These are phyloP conservation scores for Epichloe coenophiala DNA, from an alignment of 2,329 filamentous ascomycete species.

Conservation along the genomic window DNA sequence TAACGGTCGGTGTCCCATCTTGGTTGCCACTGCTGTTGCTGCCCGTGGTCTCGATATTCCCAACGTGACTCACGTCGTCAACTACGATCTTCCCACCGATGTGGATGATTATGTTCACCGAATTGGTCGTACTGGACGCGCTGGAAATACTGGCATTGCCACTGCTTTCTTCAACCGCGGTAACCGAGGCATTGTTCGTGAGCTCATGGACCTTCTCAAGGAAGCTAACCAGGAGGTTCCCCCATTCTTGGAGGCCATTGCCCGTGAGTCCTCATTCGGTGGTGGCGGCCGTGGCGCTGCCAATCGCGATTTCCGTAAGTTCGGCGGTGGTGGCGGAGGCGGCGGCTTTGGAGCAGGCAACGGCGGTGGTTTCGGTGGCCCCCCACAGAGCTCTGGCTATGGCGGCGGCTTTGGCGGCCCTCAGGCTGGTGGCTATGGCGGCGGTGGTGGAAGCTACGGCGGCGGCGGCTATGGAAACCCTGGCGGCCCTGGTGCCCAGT, in stretches of 20 bases:
- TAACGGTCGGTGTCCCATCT: conserved; percentile 84
- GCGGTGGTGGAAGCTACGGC: conserved; percentile 27
- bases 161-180: conserved; percentile 99
- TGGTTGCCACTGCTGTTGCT: conserved; percentile 93
- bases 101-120: conserved; percentile 98
- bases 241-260: conserved; percentile 89
- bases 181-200: conserved; percentile 93
- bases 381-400: conserved; percentile 22
- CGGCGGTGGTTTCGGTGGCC: conserved; percentile 20
- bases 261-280: conserved; percentile 80
- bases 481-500: conserved; percentile 53
- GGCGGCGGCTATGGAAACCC: conserved; percentile 48
- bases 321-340: conserved; percentile 37
- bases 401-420: conserved; percentile 22
- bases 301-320: conserved; percentile 85
- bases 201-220: conserved; percentile 94
- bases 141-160: conserved; percentile 94
- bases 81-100: conserved; percentile 98
- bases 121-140: conserved; percentile 99
- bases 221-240: conserved; percentile 97
- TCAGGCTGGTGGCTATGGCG: conserved; percentile 25
- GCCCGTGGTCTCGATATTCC: conserved; percentile 86
- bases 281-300: conserved; percentile 53
- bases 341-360: conserved; percentile 27
- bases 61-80: conserved; percentile 93